Evolutionary conservation across 225 moss, liverwort and hornwort genomes (phyloP).

Genomic region (Straminergon stramineum): DNA sequence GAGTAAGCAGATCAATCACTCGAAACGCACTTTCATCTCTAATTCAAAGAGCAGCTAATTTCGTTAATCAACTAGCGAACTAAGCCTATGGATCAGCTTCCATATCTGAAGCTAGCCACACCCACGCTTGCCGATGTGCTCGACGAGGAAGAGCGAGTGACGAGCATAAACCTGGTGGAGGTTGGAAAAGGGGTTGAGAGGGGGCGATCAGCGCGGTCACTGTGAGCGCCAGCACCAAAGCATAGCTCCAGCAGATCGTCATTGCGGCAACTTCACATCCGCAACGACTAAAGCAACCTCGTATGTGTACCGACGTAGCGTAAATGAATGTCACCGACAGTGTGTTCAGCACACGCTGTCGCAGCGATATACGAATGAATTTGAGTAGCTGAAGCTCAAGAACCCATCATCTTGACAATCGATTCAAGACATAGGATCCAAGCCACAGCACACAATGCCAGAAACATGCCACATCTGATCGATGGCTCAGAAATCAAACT

Average conservation of each 20-base stretch:
- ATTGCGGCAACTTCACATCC: neutral
- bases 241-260: constrained; percentile 26
- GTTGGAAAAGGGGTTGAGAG: constrained; percentile 23
- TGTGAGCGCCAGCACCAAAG: constrained; percentile 8
- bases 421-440: neutral
- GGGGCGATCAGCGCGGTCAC: constrained; percentile 12
- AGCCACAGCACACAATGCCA: neutral
- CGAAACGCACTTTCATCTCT: neutral
- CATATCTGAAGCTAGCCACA: neutral
- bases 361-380: neutral
- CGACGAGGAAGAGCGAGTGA: neutral
- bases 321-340: neutral
- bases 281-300: neutral
- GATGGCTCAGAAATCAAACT: neutral
- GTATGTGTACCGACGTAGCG: neutral
- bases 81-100: neutral
- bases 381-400: neutral
- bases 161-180: constrained; percentile 6
- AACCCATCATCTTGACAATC: neutral
- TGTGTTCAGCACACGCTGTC: neutral
- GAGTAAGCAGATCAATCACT: neutral
- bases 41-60: neutral
- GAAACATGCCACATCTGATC: neutral
- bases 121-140: neutral
- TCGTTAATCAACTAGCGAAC: neutral